phyloP scores from a whole-genome alignment of 2,329 filamentous ascomycete genomes.

The Orbilia blumenaviensis region DNA sequence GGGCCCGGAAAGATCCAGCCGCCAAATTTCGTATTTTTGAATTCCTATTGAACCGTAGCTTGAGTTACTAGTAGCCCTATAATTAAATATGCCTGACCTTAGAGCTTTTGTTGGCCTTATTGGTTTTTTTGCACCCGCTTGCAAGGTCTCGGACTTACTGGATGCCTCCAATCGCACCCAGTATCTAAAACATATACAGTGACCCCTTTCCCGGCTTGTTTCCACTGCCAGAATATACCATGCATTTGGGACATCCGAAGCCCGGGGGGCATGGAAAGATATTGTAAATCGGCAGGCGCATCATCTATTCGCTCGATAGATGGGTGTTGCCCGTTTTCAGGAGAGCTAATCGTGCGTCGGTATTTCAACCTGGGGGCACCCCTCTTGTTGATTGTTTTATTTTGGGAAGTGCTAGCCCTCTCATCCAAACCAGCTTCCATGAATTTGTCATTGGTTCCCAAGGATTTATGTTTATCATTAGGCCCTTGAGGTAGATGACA shows the following conservation, averaged over 20 bases:
- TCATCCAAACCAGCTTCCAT: too few species aligned
- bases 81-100: too few species aligned
- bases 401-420: too few species aligned
- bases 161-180: slow-evolving; percentile 5
- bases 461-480: too few species aligned
- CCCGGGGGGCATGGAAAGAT: background rate
- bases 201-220: background rate
- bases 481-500: too few species aligned
- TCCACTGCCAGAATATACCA: background rate
- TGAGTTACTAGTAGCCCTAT: background rate
- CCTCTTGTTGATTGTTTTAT: too few species aligned
- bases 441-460: too few species aligned
- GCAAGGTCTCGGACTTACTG: background rate
- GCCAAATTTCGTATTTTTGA: background rate
- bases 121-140: background rate
- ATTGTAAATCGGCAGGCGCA: background rate
- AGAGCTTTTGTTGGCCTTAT: background rate
- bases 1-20: slow-evolving; percentile 12
- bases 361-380: too few species aligned
- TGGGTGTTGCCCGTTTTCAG: too few species aligned
- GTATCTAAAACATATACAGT: slow-evolving; percentile 1
- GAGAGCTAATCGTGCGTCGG: too few species aligned
- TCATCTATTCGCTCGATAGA: background rate
- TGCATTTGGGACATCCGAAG: background rate
- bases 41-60: background rate